phyloP scores from a whole-genome alignment of 1,139 yeast species.

The Arxiozyma slooffiae region DNA sequence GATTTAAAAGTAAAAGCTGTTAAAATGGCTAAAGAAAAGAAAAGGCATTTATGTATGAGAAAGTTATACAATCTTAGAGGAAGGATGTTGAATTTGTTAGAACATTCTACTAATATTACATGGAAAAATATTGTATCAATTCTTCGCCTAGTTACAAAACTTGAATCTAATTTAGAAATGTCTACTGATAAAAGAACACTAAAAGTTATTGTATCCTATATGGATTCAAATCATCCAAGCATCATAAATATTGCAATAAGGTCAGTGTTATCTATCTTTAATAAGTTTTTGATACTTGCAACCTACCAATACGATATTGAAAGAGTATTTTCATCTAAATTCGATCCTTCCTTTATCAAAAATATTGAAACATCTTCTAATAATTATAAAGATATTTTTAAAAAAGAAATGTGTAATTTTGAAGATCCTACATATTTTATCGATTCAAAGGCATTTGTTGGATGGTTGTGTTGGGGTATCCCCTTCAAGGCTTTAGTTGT shows the following conservation, averaged over 20 bases:
- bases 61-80: constrained; percentile 38
- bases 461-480: constrained; percentile 77
- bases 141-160: constrained; percentile 42
- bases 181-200: constrained; percentile 39
- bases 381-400: constrained; percentile 31
- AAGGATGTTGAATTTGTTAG: constrained; percentile 30
- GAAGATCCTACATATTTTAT: constrained; percentile 43
- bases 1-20: constrained; percentile 50
- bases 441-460: constrained; percentile 48
- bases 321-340: constrained; percentile 38
- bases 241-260: constrained; percentile 54
- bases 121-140: constrained; percentile 63
- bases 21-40: constrained; percentile 48
- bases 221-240: constrained; percentile 61
- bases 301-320: constrained; percentile 42
- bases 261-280: constrained; percentile 50
- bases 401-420: constrained; percentile 44
- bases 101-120: constrained; percentile 1
- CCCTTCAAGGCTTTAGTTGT: constrained; percentile 37
- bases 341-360: constrained; percentile 34
- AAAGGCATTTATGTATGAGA: constrained; percentile 38
- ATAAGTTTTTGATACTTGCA: constrained; percentile 44
- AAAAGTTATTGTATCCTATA: constrained; percentile 40
- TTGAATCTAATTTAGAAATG: constrained; percentile 49
- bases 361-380: constrained; percentile 37